phyloP scores from a whole-genome alignment of 2,329 filamentous ascomycete genomes.

The Alternaria longipes region DNA sequence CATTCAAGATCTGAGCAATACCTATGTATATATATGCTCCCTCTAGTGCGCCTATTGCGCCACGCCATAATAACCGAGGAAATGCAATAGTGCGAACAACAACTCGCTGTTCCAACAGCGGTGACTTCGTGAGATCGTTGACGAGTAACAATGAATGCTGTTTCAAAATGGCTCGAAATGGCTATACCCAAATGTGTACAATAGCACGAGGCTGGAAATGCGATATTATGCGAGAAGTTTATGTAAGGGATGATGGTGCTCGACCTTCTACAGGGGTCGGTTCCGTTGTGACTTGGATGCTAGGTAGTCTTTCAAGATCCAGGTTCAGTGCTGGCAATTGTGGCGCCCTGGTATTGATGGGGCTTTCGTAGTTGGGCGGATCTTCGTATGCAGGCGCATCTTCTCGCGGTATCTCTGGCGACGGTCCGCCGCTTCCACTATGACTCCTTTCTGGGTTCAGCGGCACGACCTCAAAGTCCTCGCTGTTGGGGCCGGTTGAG shows the following conservation, averaged over 20 bases:
- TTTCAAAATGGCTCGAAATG: not conserved
- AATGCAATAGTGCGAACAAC: not conserved
- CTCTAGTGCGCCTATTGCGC: not conserved
- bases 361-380: slow-evolving; percentile 60
- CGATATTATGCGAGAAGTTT: not conserved
- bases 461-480: slow-evolving; percentile 56
- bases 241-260: slow-evolving; percentile 20
- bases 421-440: slow-evolving; percentile 33
- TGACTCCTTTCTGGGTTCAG: slow-evolving; percentile 50
- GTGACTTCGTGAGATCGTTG: not conserved
- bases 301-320: slow-evolving; percentile 53
- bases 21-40: not conserved
- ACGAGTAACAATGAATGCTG: not conserved
- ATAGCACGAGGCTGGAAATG: not conserved
- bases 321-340: slow-evolving; percentile 53
- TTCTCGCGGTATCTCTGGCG: slow-evolving; percentile 41
- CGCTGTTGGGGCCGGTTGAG: slow-evolving; percentile 31
- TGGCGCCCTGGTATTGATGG: slow-evolving; percentile 43
- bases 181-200: not conserved
- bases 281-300: slow-evolving; percentile 56
- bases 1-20: not conserved
- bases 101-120: not conserved
- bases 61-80: not conserved
- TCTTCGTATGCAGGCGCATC: slow-evolving; percentile 56
- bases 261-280: slow-evolving; percentile 31